phyloP scores from a whole-genome alignment of 2,329 filamentous ascomycete genomes.

The Metarhizium album region DNA sequence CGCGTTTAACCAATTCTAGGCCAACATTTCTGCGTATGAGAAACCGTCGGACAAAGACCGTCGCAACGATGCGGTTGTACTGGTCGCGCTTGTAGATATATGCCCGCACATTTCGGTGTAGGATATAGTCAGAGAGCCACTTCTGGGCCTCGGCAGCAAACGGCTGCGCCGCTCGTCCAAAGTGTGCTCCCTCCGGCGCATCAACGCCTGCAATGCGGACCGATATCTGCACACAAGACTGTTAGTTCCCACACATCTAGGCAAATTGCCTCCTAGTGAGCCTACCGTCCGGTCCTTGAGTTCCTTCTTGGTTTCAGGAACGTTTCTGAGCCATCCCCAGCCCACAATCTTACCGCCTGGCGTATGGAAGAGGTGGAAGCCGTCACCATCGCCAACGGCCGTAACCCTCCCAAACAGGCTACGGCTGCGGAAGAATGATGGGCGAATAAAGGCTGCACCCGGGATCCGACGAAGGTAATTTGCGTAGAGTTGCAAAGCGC shows the following conservation, averaged over 20 bases:
- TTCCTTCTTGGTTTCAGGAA: slow-evolving; percentile 58
- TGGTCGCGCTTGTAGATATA: slow-evolving; percentile 79
- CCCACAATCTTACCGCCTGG: slow-evolving; percentile 79
- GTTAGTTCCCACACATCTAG: background rate
- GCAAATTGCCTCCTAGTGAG: slow-evolving; percentile 4
- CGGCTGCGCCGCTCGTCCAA: slow-evolving; percentile 79
- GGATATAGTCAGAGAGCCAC: slow-evolving; percentile 68
- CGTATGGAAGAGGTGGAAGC: slow-evolving; percentile 89
- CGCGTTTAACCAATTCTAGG: slow-evolving; percentile 75
- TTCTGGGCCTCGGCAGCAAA: slow-evolving; percentile 68
- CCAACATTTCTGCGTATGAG: slow-evolving; percentile 71
- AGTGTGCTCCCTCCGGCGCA: slow-evolving; percentile 87
- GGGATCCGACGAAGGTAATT: slow-evolving; percentile 79
- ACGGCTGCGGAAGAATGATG: slow-evolving; percentile 61
- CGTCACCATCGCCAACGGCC: slow-evolving; percentile 91
- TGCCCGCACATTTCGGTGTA: slow-evolving; percentile 65
- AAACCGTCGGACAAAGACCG: slow-evolving; percentile 62
- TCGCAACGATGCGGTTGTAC: slow-evolving; percentile 83
- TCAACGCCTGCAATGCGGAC: slow-evolving; percentile 87
- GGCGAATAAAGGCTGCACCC: slow-evolving; percentile 62
- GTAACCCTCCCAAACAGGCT: slow-evolving; percentile 80
- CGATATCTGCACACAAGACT: slow-evolving; percentile 55
- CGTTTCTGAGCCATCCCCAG: slow-evolving; percentile 81
- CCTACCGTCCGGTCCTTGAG: slow-evolving; percentile 69
- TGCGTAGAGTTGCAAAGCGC: slow-evolving; percentile 47